Conservation (phyloP, 768 basidiomycete genomes). For the Collybiopsis luxurians region DNA sequence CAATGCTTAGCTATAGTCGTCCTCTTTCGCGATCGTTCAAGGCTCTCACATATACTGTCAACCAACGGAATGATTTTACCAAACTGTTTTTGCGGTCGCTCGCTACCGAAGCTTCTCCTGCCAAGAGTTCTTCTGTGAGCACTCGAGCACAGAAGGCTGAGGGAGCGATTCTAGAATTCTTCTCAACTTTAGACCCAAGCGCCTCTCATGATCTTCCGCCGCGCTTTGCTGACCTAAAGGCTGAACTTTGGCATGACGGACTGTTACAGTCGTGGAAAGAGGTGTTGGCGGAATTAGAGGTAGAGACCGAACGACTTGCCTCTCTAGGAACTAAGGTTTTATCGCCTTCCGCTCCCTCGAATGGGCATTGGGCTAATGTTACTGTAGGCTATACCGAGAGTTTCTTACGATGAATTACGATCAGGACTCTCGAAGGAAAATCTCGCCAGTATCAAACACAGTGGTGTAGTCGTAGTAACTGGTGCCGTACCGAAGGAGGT, state of each 20-base stretch:
- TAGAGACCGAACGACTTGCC: constrained; percentile 45
- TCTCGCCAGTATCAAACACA: constrained; percentile 40
- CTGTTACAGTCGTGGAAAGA: constrained; percentile 53
- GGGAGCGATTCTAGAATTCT: neutral
- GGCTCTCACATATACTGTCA: too few relatives aligned
- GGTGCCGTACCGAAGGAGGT: constrained; percentile 57
- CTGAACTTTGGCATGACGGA: constrained; percentile 41
- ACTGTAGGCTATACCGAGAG: constrained; percentile 48
- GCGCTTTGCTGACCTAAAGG: constrained; percentile 62
- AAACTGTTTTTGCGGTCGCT: neutral
- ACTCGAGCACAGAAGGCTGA: neutral
- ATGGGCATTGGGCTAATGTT: neutral
- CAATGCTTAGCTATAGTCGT: too few relatives aligned
- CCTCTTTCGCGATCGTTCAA: too few relatives aligned
- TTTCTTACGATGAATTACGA: constrained; percentile 43
- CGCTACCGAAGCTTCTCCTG: neutral
- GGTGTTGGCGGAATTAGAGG: constrained; percentile 48
- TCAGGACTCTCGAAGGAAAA: constrained; percentile 46
- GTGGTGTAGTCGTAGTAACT: constrained; percentile 55
- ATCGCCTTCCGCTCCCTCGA: neutral
- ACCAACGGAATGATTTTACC: too few relatives aligned
- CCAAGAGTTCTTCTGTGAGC: neutral
- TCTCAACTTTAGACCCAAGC: neutral
- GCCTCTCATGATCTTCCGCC: constrained; percentile 36
- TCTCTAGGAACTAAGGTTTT: constrained; percentile 46